Conservation (phyloP, 2,329 filamentous ascomycete genomes). For the Aureobasidium sp. region DNA sequence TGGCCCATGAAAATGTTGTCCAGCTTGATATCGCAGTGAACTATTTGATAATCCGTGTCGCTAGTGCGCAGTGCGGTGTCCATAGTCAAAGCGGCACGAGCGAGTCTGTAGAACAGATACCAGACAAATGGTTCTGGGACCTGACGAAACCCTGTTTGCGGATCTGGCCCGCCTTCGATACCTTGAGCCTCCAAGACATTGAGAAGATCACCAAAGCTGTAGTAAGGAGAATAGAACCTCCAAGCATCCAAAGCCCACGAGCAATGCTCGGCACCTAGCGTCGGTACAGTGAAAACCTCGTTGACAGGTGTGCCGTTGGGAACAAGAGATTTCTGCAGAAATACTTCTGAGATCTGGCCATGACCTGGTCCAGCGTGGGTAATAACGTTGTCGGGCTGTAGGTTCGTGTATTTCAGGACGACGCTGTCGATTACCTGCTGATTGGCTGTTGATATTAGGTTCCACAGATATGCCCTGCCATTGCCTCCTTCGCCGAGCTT, state of each 20-base stretch:
- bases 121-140: slow-evolving; percentile 8
- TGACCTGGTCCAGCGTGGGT: neutral
- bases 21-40: slow-evolving; percentile 6
- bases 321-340: neutral
- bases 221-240: slow-evolving; percentile 1
- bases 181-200: neutral
- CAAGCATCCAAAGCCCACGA: slow-evolving; percentile 3
- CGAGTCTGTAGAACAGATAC: neutral
- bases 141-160: neutral
- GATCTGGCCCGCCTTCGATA: neutral
- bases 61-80: neutral
- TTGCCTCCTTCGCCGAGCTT: neutral
- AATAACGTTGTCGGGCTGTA: neutral
- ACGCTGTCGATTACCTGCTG: neutral
- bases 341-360: slow-evolving; percentile 1
- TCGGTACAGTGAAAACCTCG: neutral
- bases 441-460: neutral
- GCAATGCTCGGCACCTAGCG: slow-evolving; percentile 1
- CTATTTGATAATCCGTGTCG: neutral
- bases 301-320: neutral
- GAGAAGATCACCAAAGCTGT: neutral
- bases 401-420: neutral
- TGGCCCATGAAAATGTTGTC: neutral
- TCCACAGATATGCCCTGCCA: slow-evolving; percentile 7
- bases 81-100: neutral